Evolutionary conservation across 768 basidiomycete genomes (phyloP).

Genomic region (Suillus tomentosus): DNA sequence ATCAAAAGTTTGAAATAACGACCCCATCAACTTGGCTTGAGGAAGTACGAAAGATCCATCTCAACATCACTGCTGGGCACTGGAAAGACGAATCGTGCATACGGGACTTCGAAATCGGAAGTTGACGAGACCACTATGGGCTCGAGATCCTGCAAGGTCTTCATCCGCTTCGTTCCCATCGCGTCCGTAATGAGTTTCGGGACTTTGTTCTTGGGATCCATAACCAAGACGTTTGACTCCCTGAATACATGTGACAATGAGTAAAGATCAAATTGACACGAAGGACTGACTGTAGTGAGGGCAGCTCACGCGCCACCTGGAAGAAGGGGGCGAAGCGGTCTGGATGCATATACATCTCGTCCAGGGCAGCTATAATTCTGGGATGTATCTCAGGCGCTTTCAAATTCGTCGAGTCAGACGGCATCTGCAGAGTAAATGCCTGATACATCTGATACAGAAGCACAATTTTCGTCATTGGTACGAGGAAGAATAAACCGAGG

Average conservation of each 20-base stretch:
- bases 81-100: background rate
- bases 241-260: background rate
- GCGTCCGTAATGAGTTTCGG: background rate
- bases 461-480: background rate
- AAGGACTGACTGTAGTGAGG: constrained; percentile 1
- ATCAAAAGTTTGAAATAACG: background rate
- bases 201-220: background rate
- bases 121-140: background rate
- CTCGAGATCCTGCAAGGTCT: background rate
- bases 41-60: background rate
- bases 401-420: background rate
- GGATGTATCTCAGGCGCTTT: background rate
- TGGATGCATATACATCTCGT: background rate
- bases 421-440: background rate
- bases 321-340: background rate
- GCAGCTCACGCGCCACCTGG: background rate
- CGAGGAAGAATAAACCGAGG: background rate
- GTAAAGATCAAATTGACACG: background rate
- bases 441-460: background rate
- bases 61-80: background rate
- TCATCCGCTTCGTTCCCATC: background rate
- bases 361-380: background rate
- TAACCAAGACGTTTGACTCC: background rate
- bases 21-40: too few relatives aligned
- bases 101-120: background rate